Evolutionary conservation across 192 early-diverging fungal species (phyloP).

Genomic region (Gonapodya sp.): DNA sequence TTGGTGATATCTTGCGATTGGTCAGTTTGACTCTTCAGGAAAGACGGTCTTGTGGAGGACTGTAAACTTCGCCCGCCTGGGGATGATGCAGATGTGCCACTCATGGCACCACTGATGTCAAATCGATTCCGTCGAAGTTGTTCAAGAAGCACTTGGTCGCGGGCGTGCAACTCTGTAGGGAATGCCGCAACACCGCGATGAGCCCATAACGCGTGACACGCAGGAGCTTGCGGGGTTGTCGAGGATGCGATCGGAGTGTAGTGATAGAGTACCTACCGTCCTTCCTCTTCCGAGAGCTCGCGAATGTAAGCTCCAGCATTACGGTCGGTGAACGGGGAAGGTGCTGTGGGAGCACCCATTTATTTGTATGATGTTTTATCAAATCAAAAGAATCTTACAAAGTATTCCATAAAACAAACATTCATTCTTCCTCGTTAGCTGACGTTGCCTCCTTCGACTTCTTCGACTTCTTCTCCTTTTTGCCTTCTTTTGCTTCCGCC

Average conservation of each 20-base stretch:
- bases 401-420: neutral
- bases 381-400: neutral
- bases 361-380: neutral
- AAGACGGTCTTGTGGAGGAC: neutral
- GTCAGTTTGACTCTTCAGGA: neutral
- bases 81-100: neutral
- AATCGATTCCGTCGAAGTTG: neutral
- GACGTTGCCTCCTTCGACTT: constrained; percentile 32
- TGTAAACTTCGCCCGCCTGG: too few relatives aligned
- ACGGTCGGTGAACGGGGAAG: too few relatives aligned
- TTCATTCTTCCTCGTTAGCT: constrained; percentile 23
- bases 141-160: neutral
- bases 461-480: constrained; percentile 26
- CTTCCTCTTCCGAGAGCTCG: neutral
- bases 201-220: too few relatives aligned
- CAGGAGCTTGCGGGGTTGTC: too few relatives aligned
- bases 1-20: neutral
- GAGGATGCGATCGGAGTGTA: too few relatives aligned
- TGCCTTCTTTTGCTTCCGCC: neutral
- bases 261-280: neutral
- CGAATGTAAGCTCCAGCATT: neutral
- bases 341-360: neutral
- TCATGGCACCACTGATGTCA: neutral
- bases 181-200: too few relatives aligned
- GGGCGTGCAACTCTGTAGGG: neutral